Evolutionary conservation across 2,329 filamentous ascomycete genomes (phyloP).

Genomic region (Clarireedia monteithiana): DNA sequence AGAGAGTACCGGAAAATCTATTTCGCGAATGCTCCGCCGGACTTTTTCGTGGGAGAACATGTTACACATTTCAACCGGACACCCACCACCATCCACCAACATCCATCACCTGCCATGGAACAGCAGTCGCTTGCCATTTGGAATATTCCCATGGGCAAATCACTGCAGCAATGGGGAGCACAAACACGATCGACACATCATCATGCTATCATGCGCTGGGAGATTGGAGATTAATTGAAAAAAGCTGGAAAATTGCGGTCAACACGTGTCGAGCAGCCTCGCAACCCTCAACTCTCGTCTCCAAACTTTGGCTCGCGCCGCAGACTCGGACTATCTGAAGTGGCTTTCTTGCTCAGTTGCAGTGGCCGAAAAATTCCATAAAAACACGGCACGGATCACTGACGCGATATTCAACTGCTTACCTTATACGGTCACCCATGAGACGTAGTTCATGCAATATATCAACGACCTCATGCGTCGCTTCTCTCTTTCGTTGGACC

Average conservation of each 20-base stretch:
- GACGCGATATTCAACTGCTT: neutral
- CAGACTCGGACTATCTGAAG: neutral
- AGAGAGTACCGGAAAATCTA: neutral
- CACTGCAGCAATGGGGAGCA: neutral
- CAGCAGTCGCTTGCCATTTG: no score
- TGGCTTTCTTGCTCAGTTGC: constrained; percentile 3
- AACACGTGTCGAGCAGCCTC: constrained; percentile 6
- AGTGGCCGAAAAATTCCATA: neutral
- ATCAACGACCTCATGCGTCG: neutral
- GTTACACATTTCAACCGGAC: neutral
- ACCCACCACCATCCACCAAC: neutral
- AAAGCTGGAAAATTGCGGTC: neutral
- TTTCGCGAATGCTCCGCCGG: neutral
- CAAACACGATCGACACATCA: neutral
- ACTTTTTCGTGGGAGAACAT: neutral
- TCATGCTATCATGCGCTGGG: neutral
- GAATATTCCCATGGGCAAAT: neutral
- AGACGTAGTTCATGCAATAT: neutral
- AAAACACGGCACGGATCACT: neutral
- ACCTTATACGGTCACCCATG: neutral
- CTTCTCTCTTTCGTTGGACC: neutral
- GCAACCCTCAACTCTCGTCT: neutral
- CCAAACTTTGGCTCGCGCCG: constrained; percentile 5
- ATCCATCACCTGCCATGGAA: neutral
- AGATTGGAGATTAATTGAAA: neutral